Conservation (phyloP, 805 yeast genomes). For the Wickerhamiella hasegawae region DNA sequence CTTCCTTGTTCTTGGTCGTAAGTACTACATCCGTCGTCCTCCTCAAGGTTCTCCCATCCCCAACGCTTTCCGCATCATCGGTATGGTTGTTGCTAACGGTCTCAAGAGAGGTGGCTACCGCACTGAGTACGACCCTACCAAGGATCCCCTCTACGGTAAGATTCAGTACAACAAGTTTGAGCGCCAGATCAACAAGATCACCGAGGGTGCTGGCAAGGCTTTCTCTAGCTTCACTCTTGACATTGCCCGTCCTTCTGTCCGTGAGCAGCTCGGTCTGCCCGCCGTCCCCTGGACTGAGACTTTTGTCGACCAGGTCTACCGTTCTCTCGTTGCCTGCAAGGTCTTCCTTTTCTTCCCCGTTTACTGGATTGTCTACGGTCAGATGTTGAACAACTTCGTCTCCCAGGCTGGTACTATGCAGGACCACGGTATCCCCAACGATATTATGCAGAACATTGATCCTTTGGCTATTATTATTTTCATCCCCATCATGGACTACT, state of each 20-base stretch:
- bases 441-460: constrained; percentile 59
- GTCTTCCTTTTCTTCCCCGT: constrained; percentile 57
- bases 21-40: constrained; percentile 39
- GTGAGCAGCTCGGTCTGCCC: constrained; percentile 28
- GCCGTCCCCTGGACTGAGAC: constrained; percentile 43
- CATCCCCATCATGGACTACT: constrained; percentile 52
- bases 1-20: constrained; percentile 38
- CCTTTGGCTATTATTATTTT: constrained; percentile 63
- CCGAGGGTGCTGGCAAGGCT: constrained; percentile 2
- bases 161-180: constrained; percentile 5
- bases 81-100: constrained; percentile 30
- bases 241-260: constrained; percentile 40
- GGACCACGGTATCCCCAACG: constrained; percentile 65
- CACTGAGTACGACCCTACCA: not conserved
- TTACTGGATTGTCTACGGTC: constrained; percentile 60
- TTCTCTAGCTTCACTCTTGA: constrained; percentile 24
- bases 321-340: constrained; percentile 54
- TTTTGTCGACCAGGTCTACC: constrained; percentile 56
- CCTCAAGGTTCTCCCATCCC: constrained; percentile 47
- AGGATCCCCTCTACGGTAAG: not conserved
- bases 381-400: constrained; percentile 57
- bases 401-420: constrained; percentile 64
- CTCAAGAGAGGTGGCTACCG: constrained; percentile 17
- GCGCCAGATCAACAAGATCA: constrained; percentile 5
- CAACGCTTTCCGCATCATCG: constrained; percentile 32